Base-by-base conservation (phyloP, 176 grass and related monocot species). In the Themeda triandra region DNA sequence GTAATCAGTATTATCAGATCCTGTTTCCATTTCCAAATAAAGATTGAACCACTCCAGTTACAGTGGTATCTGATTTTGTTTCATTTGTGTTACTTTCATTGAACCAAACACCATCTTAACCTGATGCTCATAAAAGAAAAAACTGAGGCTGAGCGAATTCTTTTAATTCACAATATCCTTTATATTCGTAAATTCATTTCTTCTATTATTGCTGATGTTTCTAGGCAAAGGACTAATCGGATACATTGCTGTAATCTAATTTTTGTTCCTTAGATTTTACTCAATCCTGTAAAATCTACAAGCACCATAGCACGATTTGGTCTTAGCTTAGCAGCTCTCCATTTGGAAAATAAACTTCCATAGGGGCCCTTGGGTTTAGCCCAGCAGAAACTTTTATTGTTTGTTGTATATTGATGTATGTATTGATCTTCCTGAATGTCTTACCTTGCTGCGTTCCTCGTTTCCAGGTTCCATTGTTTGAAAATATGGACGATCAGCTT, bases 401-500 rank as follows among this genome's bases (percentile, higher is more conserved):
- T 35, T 5, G 25, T 35, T 5, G 25, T 70, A 8, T 17, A 8
- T 82, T 44, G 56, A 66, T 66, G 18, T 21, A 76, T 75, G 37
- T 13, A 21, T 53, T 31, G 23, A 39, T 46, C 39, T n/a, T 30
- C 8, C 13, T 72, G 9, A 53, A 53, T 40, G 36, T 65, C 82
- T 88, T 18, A 40, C 21, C 6, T 42, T 85, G 18, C n/a, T 70
- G 13, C 0, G 45, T 63, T 77, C 6, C 71, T 25, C 59, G 2
- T 66, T 69, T 69, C n/a, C 77, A 98, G 95, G 95, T 98, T 79
- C 92, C 95, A 10, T 77, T 98, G 92, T 98, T 98, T 70, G 85
- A 93, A 85, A 91, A 95, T 24, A 93, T 98, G 92, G 92, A 98
- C 42, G 95, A 92, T 42, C 95, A 90, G 79, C 92, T 95, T 71